These are phyloP conservation scores for Epithele typhae DNA, from an alignment of 768 basidiomycete genomes.

Conservation along the genomic window DNA sequence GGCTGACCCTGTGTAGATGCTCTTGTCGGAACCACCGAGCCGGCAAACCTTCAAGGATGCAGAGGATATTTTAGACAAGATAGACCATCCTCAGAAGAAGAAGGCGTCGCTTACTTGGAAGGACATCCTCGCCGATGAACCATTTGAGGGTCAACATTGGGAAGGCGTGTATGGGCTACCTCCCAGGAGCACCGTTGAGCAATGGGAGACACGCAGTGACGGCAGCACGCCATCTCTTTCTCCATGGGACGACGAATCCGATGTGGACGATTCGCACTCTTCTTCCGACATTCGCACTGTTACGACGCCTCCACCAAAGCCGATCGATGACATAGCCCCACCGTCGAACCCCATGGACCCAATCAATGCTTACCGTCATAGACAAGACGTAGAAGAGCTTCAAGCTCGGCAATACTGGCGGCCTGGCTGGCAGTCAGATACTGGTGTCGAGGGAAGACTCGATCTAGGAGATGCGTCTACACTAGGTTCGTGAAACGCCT, in stretches of 20 bases:
- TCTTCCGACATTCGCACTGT: constrained; percentile 9
- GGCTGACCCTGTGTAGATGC: constrained; percentile 48
- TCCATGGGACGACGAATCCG: constrained; percentile 32
- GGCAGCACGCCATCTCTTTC: constrained; percentile 69
- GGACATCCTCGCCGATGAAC: constrained; percentile 76
- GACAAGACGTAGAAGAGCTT: constrained; percentile 59
- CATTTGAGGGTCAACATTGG: constrained; percentile 86
- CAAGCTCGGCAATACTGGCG: constrained; percentile 72
- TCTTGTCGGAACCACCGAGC: constrained; percentile 52
- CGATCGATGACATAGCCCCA: not conserved
- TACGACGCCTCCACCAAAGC: not conserved
- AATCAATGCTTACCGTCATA: constrained; percentile 33
- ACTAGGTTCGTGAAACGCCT: constrained; percentile 53
- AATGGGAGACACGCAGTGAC: constrained; percentile 42
- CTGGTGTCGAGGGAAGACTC: constrained; percentile 41
- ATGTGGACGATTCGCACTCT: constrained; percentile 14
- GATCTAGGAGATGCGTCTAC: constrained; percentile 70
- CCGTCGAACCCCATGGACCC: constrained; percentile 8
- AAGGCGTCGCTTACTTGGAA: constrained; percentile 60
- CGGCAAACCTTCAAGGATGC: constrained; percentile 47
- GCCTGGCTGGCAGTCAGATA: constrained; percentile 54
- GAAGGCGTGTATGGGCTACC: constrained; percentile 61
- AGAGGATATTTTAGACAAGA: constrained; percentile 44
- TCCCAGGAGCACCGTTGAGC: constrained; percentile 40
- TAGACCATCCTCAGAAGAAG: constrained; percentile 38